phyloP scores from a whole-genome alignment of 306 rosid genomes.

The Acmispon strigosus region DNA sequence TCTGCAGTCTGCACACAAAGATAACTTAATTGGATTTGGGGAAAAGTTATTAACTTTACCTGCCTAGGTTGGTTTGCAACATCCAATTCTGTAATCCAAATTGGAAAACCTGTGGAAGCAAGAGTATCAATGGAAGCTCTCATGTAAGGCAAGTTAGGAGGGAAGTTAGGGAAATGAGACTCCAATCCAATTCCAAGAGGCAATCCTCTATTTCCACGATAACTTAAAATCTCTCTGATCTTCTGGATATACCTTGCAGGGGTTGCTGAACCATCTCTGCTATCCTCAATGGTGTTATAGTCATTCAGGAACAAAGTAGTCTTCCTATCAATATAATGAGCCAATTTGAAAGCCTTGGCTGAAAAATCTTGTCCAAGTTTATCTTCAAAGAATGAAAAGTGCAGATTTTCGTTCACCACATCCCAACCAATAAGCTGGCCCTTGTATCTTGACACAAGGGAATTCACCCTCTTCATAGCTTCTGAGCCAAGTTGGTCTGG shows the following conservation, averaged over 20 bases:
- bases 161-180: slow-evolving; percentile 36
- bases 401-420: slow-evolving; percentile 72
- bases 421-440: slow-evolving; percentile 74
- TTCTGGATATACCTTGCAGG: slow-evolving; percentile 49
- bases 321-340: slow-evolving; percentile 27
- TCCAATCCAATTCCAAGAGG: slow-evolving; percentile 59
- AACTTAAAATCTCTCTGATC: slow-evolving; percentile 34
- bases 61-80: slow-evolving; percentile 36
- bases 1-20: too few species aligned
- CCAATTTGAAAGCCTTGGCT: slow-evolving; percentile 26
- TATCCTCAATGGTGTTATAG: slow-evolving; percentile 57
- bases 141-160: slow-evolving; percentile 50
- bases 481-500: slow-evolving; percentile 21
- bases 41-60: slow-evolving; percentile 25
- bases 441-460: slow-evolving; percentile 44
- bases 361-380: slow-evolving; percentile 38
- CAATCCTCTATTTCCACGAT: neutral
- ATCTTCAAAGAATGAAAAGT: slow-evolving; percentile 45
- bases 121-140: slow-evolving; percentile 68
- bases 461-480: slow-evolving; percentile 28
- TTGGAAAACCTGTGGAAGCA: slow-evolving; percentile 45
- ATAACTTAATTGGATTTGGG: too few species aligned
- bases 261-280: slow-evolving; percentile 20
- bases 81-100: slow-evolving; percentile 88
- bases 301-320: slow-evolving; percentile 63